Base-by-base conservation (phyloP, 1,139 yeast species). In the Magnusiomyces ingens region DNA sequence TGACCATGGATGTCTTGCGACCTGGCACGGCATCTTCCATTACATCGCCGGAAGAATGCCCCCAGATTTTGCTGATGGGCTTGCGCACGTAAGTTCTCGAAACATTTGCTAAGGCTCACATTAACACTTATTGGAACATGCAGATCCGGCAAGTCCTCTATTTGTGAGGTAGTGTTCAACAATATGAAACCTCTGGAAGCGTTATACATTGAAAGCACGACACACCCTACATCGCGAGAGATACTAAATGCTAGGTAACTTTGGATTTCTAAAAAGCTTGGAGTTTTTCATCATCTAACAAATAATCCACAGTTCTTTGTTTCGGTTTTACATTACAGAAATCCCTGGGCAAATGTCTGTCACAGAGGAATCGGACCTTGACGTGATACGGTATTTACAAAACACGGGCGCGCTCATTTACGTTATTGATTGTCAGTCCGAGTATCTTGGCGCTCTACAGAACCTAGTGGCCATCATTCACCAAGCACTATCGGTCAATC, bases 151-250 rank as follows among this genome's bases (percentile, higher is more conserved):
- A 91, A 91, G 68, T 86, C 95, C 10, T 88, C 96, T 2, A 90
- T 91, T 38, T 85, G 96, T 64, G 90, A 91, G 68, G 98, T 93
- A 22, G 95, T 93, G 1, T 93, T 93, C 70, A 96, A 93, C 67
- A 87, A 89, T 66, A 89, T 94, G 96, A 96, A 89, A 65, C 98
- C 99, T 1, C 73, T 91, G 57, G 98, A 93, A 64, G 91, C 98
- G 0, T 69, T 91, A 47, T 93, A 91, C 64, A 74, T 93, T 52
- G 99, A 93, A 64, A 83, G 93, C 57, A 93, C 99, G 0, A 80
- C 95, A 3, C 85, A 84, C 61, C 97, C 97, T 1, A 86, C 95
- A 1, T 58, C 46, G 55, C 50, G 43, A 32, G 55, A 36, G 4
- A 17, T 29, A 21, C 12, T 17, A 19, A 18, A 8, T 18, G 8